Conservation (phyloP, 805 yeast genomes). For the Suhomyces canberraensis region DNA sequence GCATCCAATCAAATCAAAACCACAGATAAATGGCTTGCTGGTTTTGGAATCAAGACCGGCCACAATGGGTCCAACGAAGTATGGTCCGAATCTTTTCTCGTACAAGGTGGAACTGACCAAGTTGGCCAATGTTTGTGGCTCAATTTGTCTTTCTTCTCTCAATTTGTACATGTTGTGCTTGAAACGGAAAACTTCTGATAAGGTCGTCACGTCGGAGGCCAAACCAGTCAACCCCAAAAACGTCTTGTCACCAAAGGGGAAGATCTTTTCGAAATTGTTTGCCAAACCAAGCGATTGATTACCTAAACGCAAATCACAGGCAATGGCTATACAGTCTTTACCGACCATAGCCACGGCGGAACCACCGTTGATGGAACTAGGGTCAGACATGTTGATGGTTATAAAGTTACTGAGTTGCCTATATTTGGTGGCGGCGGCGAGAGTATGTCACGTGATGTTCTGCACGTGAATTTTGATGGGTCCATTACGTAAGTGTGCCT, state of each 20-base stretch:
- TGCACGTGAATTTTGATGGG: too few species aligned
- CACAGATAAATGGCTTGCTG: conserved; percentile 85
- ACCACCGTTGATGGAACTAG: conserved; percentile 85
- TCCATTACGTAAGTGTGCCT: too few species aligned
- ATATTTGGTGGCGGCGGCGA: conserved; percentile 1
- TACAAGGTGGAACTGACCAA: conserved; percentile 86
- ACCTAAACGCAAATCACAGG: conserved; percentile 91
- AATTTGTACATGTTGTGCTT: conserved; percentile 86
- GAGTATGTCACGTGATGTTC: too few species aligned
- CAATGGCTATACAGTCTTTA: conserved; percentile 97
- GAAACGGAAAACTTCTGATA: conserved; percentile 75
- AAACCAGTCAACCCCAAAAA: conserved; percentile 92
- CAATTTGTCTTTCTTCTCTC: conserved; percentile 86
- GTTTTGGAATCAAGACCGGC: conserved; percentile 89
- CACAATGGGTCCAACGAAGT: conserved; percentile 93
- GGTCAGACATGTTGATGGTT: conserved; percentile 62
- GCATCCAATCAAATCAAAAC: conserved; percentile 95
- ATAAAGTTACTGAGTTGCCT: not conserved
- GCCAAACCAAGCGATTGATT: conserved; percentile 89
- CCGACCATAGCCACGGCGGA: conserved; percentile 98
- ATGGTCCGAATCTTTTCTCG: conserved; percentile 92
- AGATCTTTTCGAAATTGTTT: conserved; percentile 89
- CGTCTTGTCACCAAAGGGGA: conserved; percentile 74
- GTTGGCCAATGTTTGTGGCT: conserved; percentile 91
- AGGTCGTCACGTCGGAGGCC: conserved; percentile 89